Evolutionary conservation across 805 yeast genomes (phyloP).

Genomic region (Priceomyces carsonii): DNA sequence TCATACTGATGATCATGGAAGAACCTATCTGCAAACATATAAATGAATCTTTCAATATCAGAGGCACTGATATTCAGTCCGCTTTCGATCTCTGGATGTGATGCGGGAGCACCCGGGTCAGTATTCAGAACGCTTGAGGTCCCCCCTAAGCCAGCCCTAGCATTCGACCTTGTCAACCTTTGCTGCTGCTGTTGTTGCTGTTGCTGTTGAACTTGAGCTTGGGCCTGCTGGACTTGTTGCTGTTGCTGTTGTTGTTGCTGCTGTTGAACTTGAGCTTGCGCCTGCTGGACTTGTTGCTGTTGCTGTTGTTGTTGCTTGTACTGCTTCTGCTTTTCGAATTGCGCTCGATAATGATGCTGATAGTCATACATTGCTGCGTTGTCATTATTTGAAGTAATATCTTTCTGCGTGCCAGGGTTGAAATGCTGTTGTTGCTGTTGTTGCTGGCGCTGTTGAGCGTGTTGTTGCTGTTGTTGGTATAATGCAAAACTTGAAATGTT

Average conservation of each 20-base stretch:
- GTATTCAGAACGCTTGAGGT: conserved; percentile 3
- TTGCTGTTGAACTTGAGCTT: conserved; percentile 9
- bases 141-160: conserved; percentile 6
- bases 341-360: conserved; percentile 24
- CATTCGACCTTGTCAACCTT: conserved; percentile 8
- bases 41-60: conserved; percentile 42
- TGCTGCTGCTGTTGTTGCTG: conserved; percentile 10
- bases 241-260: conserved; percentile 9
- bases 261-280: conserved; percentile 8
- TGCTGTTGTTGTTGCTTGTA: conserved; percentile 10
- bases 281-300: conserved; percentile 7
- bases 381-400: conserved; percentile 3
- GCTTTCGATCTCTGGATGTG: conserved; percentile 3
- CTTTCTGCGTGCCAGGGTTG: conserved; percentile 4
- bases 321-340: conserved; percentile 24
- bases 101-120: conserved; percentile 4
- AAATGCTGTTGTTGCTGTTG: conserved; percentile 5
- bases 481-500: conserved; percentile 15
- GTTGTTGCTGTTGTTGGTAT: conserved; percentile 13
- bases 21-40: conserved; percentile 42
- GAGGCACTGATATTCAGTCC: conserved; percentile 19
- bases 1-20: conserved; percentile 41
- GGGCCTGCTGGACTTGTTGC: conserved; percentile 11
- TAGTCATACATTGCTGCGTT: conserved; percentile 14
- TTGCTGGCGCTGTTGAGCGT: conserved; percentile 7